A percentile compares a stretch with the other conserved stretches of the same genome.
These are phyloP conservation scores for Pelargonium myrrhifolium DNA, from an alignment of 441 rosid species.

Conservation along the genomic window DNA sequence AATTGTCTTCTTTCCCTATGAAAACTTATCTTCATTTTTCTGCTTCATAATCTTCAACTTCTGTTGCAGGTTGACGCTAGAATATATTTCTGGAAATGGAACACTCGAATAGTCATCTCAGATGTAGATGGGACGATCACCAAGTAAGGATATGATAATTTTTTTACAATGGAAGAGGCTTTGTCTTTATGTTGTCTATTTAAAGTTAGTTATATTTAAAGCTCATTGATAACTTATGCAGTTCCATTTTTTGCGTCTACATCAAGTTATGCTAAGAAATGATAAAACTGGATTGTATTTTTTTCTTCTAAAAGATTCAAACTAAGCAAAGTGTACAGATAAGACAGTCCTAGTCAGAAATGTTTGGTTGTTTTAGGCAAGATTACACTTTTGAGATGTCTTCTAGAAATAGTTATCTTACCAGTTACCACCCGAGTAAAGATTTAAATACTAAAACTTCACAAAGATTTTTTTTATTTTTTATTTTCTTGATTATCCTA, in stretches of 20 bases:
- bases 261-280: constrained; percentile 1
- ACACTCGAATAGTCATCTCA: constrained; percentile 75
- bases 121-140: constrained; percentile 99
- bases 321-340: neutral
- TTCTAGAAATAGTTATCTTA: neutral
- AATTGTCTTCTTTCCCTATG: constrained; percentile 3
- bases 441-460: neutral
- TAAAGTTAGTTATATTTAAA: constrained; percentile 5
- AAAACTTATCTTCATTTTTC: constrained; percentile 10
- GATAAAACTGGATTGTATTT: constrained; percentile 5
- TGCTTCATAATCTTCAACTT: constrained; percentile 6
- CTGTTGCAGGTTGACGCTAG: constrained; percentile 76
- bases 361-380: neutral
- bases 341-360: neutral
- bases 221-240: constrained; percentile 5
- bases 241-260: neutral
- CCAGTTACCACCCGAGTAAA: neutral
- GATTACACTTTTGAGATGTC: neutral
- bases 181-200: neutral
- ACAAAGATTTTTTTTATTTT: neutral
- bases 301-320: neutral
- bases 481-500: neutral
- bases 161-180: constrained; percentile 11
- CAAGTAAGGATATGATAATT: constrained; percentile 41
- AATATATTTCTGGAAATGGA: constrained; percentile 94